Conservation (phyloP, 768 basidiomycete species). For the Galerina marginata region DNA sequence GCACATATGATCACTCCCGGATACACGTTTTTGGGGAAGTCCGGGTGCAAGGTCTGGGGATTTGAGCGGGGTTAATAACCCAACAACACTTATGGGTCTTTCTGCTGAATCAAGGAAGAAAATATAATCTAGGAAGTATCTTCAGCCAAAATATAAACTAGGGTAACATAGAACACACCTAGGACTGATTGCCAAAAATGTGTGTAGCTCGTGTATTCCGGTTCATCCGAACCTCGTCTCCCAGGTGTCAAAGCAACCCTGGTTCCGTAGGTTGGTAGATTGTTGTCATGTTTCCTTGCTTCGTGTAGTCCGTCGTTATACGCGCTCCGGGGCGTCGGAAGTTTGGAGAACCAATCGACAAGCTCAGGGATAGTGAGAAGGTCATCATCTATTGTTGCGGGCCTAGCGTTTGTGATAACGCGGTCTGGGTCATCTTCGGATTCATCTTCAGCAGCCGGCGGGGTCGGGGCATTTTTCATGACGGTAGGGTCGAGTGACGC, state of each 20-base stretch:
- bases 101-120: slow-evolving; percentile 65
- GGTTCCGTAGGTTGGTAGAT: slow-evolving; percentile 54
- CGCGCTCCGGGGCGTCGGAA: slow-evolving; percentile 58
- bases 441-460: slow-evolving; percentile 48
- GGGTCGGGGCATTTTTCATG: slow-evolving; percentile 25
- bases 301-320: slow-evolving; percentile 63
- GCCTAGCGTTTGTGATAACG: slow-evolving; percentile 76
- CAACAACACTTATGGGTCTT: slow-evolving; percentile 42
- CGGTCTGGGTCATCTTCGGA: slow-evolving; percentile 69
- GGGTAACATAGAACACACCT: slow-evolving; percentile 46
- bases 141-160: not conserved
- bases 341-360: slow-evolving; percentile 44
- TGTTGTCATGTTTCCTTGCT: slow-evolving; percentile 18
- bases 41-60: slow-evolving; percentile 68
- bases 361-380: slow-evolving; percentile 69
- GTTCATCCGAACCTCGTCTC: slow-evolving; percentile 68
- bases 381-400: slow-evolving; percentile 64
- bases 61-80: slow-evolving; percentile 67
- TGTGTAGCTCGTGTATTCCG: slow-evolving; percentile 89
- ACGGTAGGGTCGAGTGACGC: slow-evolving; percentile 69
- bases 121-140: slow-evolving; percentile 77
- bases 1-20: slow-evolving; percentile 88
- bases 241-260: slow-evolving; percentile 44
- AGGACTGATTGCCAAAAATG: slow-evolving; percentile 84
- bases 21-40: slow-evolving; percentile 78